These are phyloP conservation scores for Eucalyptus melliodora DNA, from an alignment of 345 rosid species.

Conservation along the genomic window DNA sequence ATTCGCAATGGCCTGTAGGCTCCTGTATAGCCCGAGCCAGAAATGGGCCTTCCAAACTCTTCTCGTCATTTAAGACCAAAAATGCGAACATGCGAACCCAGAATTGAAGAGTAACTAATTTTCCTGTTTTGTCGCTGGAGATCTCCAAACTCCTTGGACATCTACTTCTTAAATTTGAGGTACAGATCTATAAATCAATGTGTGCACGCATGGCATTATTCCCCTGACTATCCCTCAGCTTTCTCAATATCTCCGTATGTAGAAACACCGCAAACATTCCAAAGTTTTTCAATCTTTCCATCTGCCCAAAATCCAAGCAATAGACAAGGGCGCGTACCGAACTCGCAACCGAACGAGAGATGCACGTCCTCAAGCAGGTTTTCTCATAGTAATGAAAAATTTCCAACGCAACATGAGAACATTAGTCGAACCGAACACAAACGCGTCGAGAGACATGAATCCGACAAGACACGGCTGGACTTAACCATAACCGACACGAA, in stretches of 20 bases:
- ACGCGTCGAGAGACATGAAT: no score
- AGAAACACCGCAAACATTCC: background rate
- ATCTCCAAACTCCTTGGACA: fast-evolving
- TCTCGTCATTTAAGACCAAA: background rate
- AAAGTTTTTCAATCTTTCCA: background rate
- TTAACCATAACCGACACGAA: background rate
- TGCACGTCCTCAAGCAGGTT: background rate
- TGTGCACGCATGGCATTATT: background rate
- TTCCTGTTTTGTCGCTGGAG: background rate
- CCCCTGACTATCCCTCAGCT: background rate
- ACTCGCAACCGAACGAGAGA: background rate
- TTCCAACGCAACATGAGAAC: background rate
- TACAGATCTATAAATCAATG: background rate
- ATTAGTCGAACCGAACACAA: no score
- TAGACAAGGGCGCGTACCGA: background rate
- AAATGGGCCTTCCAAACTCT: background rate
- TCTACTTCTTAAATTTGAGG: background rate
- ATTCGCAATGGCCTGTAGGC: background rate
- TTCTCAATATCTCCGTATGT: background rate
- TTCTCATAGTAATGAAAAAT: background rate
- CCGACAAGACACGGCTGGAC: background rate
- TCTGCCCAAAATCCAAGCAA: background rate
- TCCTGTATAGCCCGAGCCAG: background rate
- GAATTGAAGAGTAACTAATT: no score
- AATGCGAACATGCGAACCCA: background rate